Evolutionary conservation across 129 eudicot species (phyloP).

Genomic region (Ambrosia artemisiifolia): DNA sequence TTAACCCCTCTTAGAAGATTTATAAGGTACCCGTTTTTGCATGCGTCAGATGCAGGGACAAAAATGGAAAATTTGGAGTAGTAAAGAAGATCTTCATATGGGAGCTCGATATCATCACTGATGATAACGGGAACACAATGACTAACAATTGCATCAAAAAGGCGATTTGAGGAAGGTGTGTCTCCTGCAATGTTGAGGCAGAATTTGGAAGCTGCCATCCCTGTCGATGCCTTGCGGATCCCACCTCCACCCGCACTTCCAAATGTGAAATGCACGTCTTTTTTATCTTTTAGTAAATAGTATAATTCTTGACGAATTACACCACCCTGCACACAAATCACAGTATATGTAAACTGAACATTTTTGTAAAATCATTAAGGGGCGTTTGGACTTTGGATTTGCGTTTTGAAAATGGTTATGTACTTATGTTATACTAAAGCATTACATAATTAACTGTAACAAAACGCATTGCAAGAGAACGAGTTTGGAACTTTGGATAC

Average conservation of each 20-base stretch:
- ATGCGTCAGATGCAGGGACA: constrained; percentile 60
- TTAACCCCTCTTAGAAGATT: constrained; percentile 71
- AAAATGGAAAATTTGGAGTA: constrained; percentile 82
- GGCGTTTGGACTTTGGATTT: too few relatives aligned
- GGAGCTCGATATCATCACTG: constrained; percentile 64
- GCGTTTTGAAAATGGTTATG: too few relatives aligned
- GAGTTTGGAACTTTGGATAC: too few relatives aligned
- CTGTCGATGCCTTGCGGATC: constrained; percentile 58
- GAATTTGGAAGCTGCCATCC: constrained; percentile 88
- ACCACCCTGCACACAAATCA: constrained; percentile 63
- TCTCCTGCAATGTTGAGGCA: constrained; percentile 97
- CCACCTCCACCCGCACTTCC: constrained; percentile 70
- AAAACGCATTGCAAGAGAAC: too few relatives aligned
- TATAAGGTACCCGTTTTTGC: constrained; percentile 58
- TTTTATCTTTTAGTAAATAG: constrained; percentile 78
- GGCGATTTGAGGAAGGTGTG: constrained; percentile 96
- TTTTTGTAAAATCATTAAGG: not conserved
- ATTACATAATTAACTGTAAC: too few relatives aligned
- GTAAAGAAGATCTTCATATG: constrained; percentile 79
- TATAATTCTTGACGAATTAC: constrained; percentile 79
- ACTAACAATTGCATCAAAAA: constrained; percentile 89
- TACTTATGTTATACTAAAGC: too few relatives aligned
- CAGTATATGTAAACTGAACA: constrained; percentile 1
- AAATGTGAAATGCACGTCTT: constrained; percentile 84
- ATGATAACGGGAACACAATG: constrained; percentile 88